Evolutionary conservation across 2,329 filamentous ascomycete genomes (phyloP).

Genomic region (Calonectria henricotiae): DNA sequence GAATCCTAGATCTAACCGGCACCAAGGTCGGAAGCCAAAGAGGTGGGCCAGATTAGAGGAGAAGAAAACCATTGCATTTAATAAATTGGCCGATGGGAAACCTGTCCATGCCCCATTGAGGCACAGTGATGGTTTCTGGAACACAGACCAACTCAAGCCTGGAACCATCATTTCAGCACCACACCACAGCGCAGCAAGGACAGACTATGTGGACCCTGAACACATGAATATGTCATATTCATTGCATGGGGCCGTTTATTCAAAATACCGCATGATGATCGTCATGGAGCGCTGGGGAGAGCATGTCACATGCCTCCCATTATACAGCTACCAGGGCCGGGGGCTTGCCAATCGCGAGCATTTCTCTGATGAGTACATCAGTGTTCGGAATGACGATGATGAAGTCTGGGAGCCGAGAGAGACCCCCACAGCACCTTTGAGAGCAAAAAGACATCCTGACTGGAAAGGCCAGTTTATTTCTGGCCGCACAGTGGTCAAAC

Average conservation of each 20-base stretch:
- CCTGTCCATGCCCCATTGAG: slow-evolving; percentile 36
- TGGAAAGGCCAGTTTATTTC: slow-evolving; percentile 41
- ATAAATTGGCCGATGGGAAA: slow-evolving; percentile 29
- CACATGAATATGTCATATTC: slow-evolving; percentile 37
- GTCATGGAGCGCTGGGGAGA: slow-evolving; percentile 44
- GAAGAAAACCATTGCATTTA: not conserved
- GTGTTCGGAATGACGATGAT: slow-evolving; percentile 40
- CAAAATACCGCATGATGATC: slow-evolving; percentile 50
- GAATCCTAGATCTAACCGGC: not conserved
- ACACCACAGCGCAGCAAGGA: slow-evolving; percentile 38
- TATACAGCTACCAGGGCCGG: slow-evolving; percentile 44
- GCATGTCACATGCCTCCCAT: slow-evolving; percentile 43
- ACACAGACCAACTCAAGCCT: slow-evolving; percentile 6
- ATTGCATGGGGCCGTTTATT: slow-evolving; percentile 42
- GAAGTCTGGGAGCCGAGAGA: not conserved
- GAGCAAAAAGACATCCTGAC: slow-evolving; percentile 19
- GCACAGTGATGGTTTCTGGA: slow-evolving; percentile 17
- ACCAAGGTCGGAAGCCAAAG: not conserved
- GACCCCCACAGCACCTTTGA: slow-evolving; percentile 15
- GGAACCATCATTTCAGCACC: slow-evolving; percentile 47
- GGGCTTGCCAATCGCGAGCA: slow-evolving; percentile 38
- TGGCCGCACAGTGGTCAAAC: slow-evolving; percentile 41
- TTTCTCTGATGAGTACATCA: slow-evolving; percentile 43
- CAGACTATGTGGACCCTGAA: slow-evolving; percentile 14
- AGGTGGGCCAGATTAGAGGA: not conserved